Evolutionary conservation across 139 green algal genomes (phyloP), one percentile per base, ranked within the genome.

Genomic region (Tetradesmus obliquus): DNA sequence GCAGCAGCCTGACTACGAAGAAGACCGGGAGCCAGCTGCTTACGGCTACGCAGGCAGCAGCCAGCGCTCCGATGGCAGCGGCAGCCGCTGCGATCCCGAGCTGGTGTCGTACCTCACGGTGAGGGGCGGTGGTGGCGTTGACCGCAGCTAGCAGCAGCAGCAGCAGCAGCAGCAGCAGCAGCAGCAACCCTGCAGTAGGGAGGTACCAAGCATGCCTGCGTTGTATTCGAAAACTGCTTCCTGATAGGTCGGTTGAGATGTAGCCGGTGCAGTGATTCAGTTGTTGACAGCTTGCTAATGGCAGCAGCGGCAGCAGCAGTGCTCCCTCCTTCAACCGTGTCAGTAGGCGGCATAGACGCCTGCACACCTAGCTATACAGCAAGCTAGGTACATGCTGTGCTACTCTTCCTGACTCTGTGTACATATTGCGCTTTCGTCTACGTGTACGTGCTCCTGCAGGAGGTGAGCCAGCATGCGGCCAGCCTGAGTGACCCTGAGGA

Each of bases 401-500:
- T 9, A 81, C 60, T 19, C 60, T 19, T 13, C 10, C 10, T 13
- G 12, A 72, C 0, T 72, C 60, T 13, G 60, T 19, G 10, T 72
- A 72, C 10, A 13, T 13, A 19, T 45, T 45, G 8, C 20, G 22
- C 20, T 80, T 82, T 82, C 66, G 51, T 15, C 10, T 85, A 4
- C 32, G 19, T n/a, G 45, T 58, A 91, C 3, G 60, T 15, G 3
- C 95, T 94, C 66, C 95, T 94, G 5, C 79, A 91, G 84, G 95
- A 98, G 60, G 91, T 97, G 1, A 84, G 81, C 0, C 54, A 81
- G 10, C 94, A 96, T 58, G 94, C 97, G 15, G 93, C 96, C 17
- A 94, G 86, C 13, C 82, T 98, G 15, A 86, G 93, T 20, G 95
- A 97, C 81, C 86, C 91, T 22, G 96, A 98, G 85, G 94, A 98